Evolutionary conservation across 768 basidiomycete genomes (phyloP), one percentile per base, ranked within the genome.

Genomic region (Mycena polygramma): DNA sequence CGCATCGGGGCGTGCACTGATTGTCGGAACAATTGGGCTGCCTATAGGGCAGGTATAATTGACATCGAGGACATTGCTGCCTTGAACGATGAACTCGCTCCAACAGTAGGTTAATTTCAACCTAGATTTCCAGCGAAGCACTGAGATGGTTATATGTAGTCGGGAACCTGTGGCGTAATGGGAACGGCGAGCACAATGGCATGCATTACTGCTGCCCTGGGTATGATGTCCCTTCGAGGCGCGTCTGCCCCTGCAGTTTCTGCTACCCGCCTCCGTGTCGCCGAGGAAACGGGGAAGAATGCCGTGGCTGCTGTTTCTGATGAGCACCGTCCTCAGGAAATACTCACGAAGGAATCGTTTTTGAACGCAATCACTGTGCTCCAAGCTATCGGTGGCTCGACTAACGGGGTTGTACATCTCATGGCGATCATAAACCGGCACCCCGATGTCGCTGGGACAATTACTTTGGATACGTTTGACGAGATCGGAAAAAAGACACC

Each of bases 321-420:
- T 20, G 41, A 54, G 57, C 66, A 70, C 39, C 65, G 66, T 41
- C 72, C 72, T 3, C 72, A 73, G 41, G 20, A 64, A n/a, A 89
- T 91, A 74, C 80, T 91, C 57, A 90, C 90, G 6, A 86, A 85
- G 39, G 80, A 85, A 63, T 86, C 90, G 7, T 89, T 91, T 77
- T 77, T 89, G 68, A 91, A 91, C 67, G 90, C 90, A n/a, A 89
- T 91, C 72, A 79, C 84, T n/a, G 80, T 91, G 58, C 83, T 88
- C 43, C 89, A 88, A 76, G 79, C 88, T 48, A 79, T 90, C 17
- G 90, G 90, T 45, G 90, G 90, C 41, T 89, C 88, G 2, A 91
- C 90, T 10, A 90, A 90, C 68, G 86, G 89, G n/a, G 88, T 90
- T 20, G 84, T 90, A 30, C 89, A 90, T 75, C 77, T 90, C 57